Base-by-base conservation (phyloP, 345 rosid genomes). In the Salix koriyanagi region DNA sequence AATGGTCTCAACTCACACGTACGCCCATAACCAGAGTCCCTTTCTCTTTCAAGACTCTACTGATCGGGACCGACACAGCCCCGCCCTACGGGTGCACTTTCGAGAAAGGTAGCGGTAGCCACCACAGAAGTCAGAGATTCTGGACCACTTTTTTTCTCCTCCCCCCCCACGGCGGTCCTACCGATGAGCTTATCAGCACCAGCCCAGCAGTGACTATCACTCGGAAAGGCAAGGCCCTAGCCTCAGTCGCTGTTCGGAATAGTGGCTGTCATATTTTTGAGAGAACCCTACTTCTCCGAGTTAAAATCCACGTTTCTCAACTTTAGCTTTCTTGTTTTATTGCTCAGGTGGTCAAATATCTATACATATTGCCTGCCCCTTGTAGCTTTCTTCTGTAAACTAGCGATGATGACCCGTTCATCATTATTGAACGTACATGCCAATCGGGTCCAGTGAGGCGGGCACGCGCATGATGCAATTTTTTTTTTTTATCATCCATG, bases 31-130 rank as follows among this genome's bases (percentile, higher is more conserved):
- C 80, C 28, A 37, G 30, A 41, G 5, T 39, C 65, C 65, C 41
- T 65, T 77, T 77, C 62, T 54, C 41, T 65, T 77, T 77, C 62
- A 68, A 74, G 32, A 48, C 42, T 15, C 42, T 30, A 52, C 42
- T 69, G 77, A 82, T 71, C 61, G 34, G 44, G 82, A 76, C 80
- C 80, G 64, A 78, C 75, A 68, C 76, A 36, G 58, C 69, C 25
- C 6, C 5, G 1, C 12, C 65, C 1, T 19, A 26, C 23, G 65
- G 26, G 32, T 64, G 66, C 28, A 39, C 67, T 72, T 72, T 74
- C 36, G 12, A 23, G 50, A 32, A 65, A 77, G 26, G 71, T 19
- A 23, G 11, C 11, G 4, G 25, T n/a, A 65, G 64, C 69, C 72
- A 52, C 25, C 72, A 52, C 25, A 72, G 39, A 75, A 54, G 26